Conservation (phyloP, 176 grass and related monocot species). For the Zea mays region Zm-B73-REFERENCE-NAM-5.0 NC_050105.1:74005501-74006000, state of each 20-base stretch:
- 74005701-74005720: conserved; percentile 52
- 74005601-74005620: conserved; percentile 33
- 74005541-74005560: background rate
- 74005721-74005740: conserved; percentile 43
- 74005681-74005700: conserved; percentile 65
- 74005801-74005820: conserved; percentile 89
- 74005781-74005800: conserved; percentile 92
- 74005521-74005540: background rate
- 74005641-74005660: conserved; percentile 45
- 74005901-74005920: conserved; percentile 80
- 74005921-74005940: conserved; percentile 88
- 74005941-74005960: conserved; percentile 82
- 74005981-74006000: conserved; percentile 60
- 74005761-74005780: conserved; percentile 61
- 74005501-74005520: too few species aligned
- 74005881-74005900: conserved; percentile 76
- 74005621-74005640: conserved; percentile 81
- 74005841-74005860: conserved; percentile 73
- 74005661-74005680: conserved; percentile 42
- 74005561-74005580: background rate
- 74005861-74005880: conserved; percentile 79
- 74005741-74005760: conserved; percentile 56
- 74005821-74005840: conserved; percentile 66
- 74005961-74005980: conserved; percentile 53
- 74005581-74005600: background rate